A percentile compares a stretch with the other conserved stretches of the same genome.
Evolutionary conservation across 2,329 filamentous ascomycete genomes (phyloP).

Genomic region (Aspergillus sp.): DNA sequence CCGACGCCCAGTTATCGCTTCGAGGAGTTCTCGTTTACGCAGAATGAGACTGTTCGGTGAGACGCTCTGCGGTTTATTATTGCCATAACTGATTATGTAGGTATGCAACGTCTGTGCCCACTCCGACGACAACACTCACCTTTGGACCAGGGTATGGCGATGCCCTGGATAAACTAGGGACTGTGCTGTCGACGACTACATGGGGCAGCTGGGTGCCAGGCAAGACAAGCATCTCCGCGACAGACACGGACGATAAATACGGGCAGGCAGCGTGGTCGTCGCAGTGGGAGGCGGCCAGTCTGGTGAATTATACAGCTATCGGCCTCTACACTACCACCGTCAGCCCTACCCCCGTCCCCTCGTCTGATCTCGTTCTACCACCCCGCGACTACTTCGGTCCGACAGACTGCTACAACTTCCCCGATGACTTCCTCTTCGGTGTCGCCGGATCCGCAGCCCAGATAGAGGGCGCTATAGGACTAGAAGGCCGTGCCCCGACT

Average conservation of each 20-base stretch:
- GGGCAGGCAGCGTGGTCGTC: conserved; percentile 39
- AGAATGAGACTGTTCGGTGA: conserved; percentile 1
- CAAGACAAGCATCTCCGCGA: background rate
- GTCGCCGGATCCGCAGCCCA: conserved; percentile 45
- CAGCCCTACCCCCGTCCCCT: conserved; percentile 55
- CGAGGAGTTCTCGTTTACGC: background rate
- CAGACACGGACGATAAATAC: conserved; percentile 24
- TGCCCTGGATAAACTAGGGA: background rate
- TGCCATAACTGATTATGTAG: background rate
- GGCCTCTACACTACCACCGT: conserved; percentile 53
- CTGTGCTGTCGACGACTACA: background rate
- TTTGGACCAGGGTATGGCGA: background rate
- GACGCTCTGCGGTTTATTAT: too few relatives aligned
- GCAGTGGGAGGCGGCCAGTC: conserved; percentile 30
- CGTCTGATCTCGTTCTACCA: conserved; percentile 55
- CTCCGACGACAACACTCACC: background rate
- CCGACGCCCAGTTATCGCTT: background rate
- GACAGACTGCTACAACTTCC: conserved; percentile 30
- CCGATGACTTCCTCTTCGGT: conserved; percentile 44
- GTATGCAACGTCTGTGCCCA: background rate
- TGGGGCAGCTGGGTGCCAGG: conserved; percentile 4
- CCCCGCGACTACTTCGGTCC: conserved; percentile 53
- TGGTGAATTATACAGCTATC: conserved; percentile 35
- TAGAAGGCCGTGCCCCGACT: conserved; percentile 41
- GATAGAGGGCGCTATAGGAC: conserved; percentile 45